Percentiles rank a stretch among this genome's conserved stretches.
Conservation (phyloP, 768 basidiomycete genomes). For the Boletus insuetus region DNA sequence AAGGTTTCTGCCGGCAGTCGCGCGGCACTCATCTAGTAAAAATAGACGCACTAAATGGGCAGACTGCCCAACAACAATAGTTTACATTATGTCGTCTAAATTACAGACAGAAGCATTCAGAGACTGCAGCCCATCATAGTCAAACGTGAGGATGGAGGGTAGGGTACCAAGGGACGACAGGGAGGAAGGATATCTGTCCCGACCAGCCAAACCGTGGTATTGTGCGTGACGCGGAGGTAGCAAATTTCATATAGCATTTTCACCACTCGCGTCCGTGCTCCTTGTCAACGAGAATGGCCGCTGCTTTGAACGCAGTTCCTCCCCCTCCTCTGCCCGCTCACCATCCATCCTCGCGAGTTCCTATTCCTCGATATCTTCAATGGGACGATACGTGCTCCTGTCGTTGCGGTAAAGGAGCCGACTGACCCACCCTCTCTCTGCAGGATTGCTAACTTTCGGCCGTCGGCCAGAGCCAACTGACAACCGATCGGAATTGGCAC, state of each 20-base stretch:
- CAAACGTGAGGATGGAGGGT: slow-evolving; percentile 30
- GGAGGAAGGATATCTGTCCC: not conserved
- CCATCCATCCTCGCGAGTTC: slow-evolving; percentile 54
- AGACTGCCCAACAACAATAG: not conserved
- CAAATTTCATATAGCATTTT: slow-evolving; percentile 7
- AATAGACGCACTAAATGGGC: too few species aligned
- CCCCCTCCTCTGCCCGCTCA: slow-evolving; percentile 28
- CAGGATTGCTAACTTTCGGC: slow-evolving; percentile 19
- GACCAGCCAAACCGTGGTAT: slow-evolving; percentile 3
- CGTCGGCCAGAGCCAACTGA: slow-evolving; percentile 31
- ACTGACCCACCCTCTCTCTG: slow-evolving; percentile 45
- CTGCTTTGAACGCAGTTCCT: slow-evolving; percentile 19
- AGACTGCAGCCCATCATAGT: not conserved
- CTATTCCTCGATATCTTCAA: slow-evolving; percentile 50
- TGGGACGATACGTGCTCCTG: slow-evolving; percentile 46
- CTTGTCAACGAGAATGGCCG: slow-evolving; percentile 11
- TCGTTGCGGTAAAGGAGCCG: slow-evolving; percentile 46
- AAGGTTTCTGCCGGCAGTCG: too few species aligned
- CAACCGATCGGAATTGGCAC: slow-evolving; percentile 36
- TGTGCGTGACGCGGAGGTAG: slow-evolving; percentile 1
- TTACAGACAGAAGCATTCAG: slow-evolving; percentile 10
- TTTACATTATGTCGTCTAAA: slow-evolving; percentile 9
- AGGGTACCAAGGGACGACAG: slow-evolving; percentile 6
- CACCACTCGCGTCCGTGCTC: slow-evolving; percentile 2
- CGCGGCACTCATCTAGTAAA: too few species aligned